Percentiles rank a stretch among this genome's conserved stretches.
These are phyloP conservation scores for Trypanosoma lewisi DNA, from an alignment of 208 protist genomes.

Conservation along the genomic window DNA sequence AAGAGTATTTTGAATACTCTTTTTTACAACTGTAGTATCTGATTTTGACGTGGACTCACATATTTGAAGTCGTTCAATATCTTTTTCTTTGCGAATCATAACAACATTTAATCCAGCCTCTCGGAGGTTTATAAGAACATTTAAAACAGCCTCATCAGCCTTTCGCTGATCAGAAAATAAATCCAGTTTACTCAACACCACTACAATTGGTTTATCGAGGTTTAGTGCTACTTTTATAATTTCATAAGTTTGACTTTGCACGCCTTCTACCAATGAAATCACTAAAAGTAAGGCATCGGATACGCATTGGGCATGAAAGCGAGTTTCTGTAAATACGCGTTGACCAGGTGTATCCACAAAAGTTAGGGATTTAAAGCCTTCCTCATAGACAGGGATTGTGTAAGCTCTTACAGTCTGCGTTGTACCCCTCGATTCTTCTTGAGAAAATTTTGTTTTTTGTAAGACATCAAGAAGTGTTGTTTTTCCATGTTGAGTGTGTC, in stretches of 20 bases:
- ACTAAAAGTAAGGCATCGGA: constrained; percentile 77
- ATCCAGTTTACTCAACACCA: constrained; percentile 89
- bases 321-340: constrained; percentile 74
- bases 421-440: constrained; percentile 66
- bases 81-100: constrained; percentile 42
- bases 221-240: constrained; percentile 83
- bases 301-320: constrained; percentile 71
- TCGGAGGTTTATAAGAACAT: constrained; percentile 44
- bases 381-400: constrained; percentile 35
- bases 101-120: constrained; percentile 67
- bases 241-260: constrained; percentile 85
- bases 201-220: constrained; percentile 79
- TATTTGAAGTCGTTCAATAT: constrained; percentile 30
- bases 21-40: not conserved
- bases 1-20: constrained; percentile 3
- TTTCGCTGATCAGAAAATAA: constrained; percentile 60
- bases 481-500: constrained; percentile 89
- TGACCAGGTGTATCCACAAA: constrained; percentile 92
- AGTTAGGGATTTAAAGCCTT: constrained; percentile 42
- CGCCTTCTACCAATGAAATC: constrained; percentile 75
- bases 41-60: not conserved
- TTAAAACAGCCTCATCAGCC: constrained; percentile 35
- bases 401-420: constrained; percentile 80
- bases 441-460: constrained; percentile 41
- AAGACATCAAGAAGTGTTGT: constrained; percentile 85